These are phyloP conservation scores for Globisporangium abappressorium DNA, from an alignment of 352 stramenopile species.

Conservation along the genomic window DNA sequence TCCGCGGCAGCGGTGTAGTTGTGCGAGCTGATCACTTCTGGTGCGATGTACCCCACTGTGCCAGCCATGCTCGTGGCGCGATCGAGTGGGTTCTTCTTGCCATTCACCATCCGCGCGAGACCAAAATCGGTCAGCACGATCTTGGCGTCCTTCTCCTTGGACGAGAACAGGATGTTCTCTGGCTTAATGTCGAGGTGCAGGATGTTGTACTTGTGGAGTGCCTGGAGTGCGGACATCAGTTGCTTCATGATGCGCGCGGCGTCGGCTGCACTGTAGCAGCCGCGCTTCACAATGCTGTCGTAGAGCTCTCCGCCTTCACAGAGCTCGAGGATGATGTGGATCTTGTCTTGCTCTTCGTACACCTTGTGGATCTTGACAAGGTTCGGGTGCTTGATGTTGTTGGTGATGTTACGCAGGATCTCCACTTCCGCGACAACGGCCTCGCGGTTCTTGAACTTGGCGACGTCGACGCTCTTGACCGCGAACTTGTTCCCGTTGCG, in stretches of 20 bases:
- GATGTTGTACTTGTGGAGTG: constrained; percentile 74
- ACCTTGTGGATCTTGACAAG: constrained; percentile 80
- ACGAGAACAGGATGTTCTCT: constrained; percentile 76
- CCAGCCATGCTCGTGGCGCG: constrained; percentile 63
- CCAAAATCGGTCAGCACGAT: constrained; percentile 80
- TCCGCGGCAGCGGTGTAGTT: constrained; percentile 65
- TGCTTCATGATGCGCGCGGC: constrained; percentile 63
- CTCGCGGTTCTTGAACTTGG: constrained; percentile 71
- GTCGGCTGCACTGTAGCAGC: constrained; percentile 63
- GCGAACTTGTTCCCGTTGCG: constrained; percentile 51
- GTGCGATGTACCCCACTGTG: constrained; percentile 78
- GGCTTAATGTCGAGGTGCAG: constrained; percentile 79
- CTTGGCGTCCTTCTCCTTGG: constrained; percentile 46
- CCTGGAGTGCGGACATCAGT: constrained; percentile 59
- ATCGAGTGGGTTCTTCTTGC: constrained; percentile 63
- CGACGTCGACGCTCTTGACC: constrained; percentile 75
- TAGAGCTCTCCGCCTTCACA: constrained; percentile 75
- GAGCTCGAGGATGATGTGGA: constrained; percentile 77
- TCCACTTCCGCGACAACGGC: constrained; percentile 72
- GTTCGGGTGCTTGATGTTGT: constrained; percentile 76
- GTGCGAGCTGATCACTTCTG: constrained; percentile 68
- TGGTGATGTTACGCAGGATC: constrained; percentile 80
- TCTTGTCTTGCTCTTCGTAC: constrained; percentile 79
- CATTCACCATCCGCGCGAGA: constrained; percentile 71
- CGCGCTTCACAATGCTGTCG: constrained; percentile 64